Conservation (phyloP, 2,329 filamentous ascomycete species). For the Colletotrichum graminicola region DNA sequence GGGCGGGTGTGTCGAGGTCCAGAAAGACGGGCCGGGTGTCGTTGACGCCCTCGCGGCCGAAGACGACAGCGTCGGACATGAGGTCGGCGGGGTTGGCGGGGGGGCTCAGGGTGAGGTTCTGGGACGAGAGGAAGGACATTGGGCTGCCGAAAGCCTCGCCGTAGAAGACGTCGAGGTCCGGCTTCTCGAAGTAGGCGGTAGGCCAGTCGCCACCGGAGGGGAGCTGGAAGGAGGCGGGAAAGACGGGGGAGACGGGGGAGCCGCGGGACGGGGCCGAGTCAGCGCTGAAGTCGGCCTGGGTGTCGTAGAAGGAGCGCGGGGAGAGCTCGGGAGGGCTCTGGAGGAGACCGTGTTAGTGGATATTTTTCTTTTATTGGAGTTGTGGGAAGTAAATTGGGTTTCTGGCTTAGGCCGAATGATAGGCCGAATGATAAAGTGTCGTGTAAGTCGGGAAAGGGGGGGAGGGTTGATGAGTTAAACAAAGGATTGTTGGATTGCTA, state of each 20-base stretch:
- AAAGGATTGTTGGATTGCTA: neutral
- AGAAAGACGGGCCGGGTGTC: constrained; percentile 47
- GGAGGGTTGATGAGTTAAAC: neutral
- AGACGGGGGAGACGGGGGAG: constrained; percentile 49
- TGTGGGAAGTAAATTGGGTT: neutral
- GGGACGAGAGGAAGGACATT: constrained; percentile 45
- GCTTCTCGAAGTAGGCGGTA: constrained; percentile 47
- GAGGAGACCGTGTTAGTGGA: constrained; percentile 18
- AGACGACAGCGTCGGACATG: constrained; percentile 43
- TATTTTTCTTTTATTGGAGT: neutral
- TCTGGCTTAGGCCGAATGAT: neutral
- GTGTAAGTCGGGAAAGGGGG: constrained; percentile 16
- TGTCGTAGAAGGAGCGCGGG: constrained; percentile 43
- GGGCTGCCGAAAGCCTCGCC: constrained; percentile 49
- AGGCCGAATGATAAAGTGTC: neutral
- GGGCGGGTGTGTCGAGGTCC: constrained; percentile 30
- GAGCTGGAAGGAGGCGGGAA: constrained; percentile 48
- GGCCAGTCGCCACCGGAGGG: constrained; percentile 47
- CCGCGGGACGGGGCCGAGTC: constrained; percentile 53
- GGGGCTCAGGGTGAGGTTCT: constrained; percentile 49
- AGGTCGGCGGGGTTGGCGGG: constrained; percentile 53
- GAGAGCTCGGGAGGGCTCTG: constrained; percentile 42
- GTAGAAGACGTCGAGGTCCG: constrained; percentile 49
- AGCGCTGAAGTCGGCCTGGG: constrained; percentile 49
- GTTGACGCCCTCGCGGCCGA: constrained; percentile 46